phyloP scores from a whole-genome alignment of 371 early-diverging fungal genomes.

The Smittium culicis region DNA sequence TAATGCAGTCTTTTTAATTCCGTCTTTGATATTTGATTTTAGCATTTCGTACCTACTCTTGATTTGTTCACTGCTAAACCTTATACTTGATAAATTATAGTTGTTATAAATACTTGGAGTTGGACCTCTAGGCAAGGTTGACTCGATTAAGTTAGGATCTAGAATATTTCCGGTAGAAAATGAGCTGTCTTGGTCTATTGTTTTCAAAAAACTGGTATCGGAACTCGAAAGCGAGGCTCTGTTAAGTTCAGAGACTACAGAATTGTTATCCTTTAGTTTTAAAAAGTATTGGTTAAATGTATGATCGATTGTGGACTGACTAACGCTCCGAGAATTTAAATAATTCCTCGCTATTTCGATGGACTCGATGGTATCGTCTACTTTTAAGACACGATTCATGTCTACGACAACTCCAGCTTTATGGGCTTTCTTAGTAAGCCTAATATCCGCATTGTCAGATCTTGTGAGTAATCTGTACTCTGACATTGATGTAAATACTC shows the following conservation, averaged over 20 bases:
- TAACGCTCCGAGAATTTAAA: background rate
- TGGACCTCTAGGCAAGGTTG: background rate
- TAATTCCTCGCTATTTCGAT: background rate
- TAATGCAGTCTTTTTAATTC: slow-evolving; percentile 20
- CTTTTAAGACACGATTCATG: background rate
- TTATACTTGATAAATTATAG: background rate
- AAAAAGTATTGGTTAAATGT: background rate
- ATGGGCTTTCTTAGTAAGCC: slow-evolving; percentile 43
- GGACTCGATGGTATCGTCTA: background rate
- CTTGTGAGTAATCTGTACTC: slow-evolving; percentile 64
- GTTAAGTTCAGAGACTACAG: no score
- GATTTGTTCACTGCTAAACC: background rate
- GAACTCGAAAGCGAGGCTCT: no score
- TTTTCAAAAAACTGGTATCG: no score
- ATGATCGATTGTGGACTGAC: background rate
- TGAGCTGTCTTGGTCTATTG: no score
- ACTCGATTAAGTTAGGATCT: no score
- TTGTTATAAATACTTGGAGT: background rate
- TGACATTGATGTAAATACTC: slow-evolving; percentile 71
- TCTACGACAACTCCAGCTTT: slow-evolving; percentile 25
- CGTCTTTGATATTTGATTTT: slow-evolving; percentile 13
- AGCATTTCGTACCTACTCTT: background rate
- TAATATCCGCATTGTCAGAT: slow-evolving; percentile 67
- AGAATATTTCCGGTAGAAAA: no score
- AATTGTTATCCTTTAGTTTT: background rate